These are phyloP conservation scores for Dactylonectria macrodidyma DNA, from an alignment of 2,329 filamentous ascomycete species.

Conservation along the genomic window DNA sequence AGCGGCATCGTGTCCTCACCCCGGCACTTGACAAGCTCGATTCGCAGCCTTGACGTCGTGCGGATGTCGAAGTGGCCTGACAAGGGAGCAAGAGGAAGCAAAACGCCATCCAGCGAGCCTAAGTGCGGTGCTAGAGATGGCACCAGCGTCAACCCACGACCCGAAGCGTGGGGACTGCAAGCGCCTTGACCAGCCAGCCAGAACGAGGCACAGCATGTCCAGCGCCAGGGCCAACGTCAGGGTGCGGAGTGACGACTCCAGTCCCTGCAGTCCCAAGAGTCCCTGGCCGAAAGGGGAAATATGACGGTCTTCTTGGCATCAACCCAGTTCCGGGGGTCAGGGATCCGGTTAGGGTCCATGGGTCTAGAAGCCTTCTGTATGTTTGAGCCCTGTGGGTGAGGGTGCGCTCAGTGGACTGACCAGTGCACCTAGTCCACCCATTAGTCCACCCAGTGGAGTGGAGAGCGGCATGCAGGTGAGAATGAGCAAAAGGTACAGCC, in stretches of 20 bases:
- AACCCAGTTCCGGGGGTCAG: conserved; percentile 35
- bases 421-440: not conserved
- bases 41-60: conserved; percentile 27
- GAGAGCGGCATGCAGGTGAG: not conserved
- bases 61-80: conserved; percentile 40
- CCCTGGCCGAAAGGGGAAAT: conserved; percentile 33
- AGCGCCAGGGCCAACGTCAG: not conserved
- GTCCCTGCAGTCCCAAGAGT: conserved; percentile 8
- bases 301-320: conserved; percentile 36
- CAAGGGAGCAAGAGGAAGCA: conserved; percentile 34
- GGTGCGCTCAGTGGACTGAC: conserved; percentile 1
- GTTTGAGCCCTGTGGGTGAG: conserved; percentile 30
- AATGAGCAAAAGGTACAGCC: not conserved
- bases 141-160: conserved; percentile 22
- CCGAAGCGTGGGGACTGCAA: conserved; percentile 24
- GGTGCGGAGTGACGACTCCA: conserved; percentile 10
- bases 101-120: conserved; percentile 36
- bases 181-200: conserved; percentile 23
- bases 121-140: conserved; percentile 26
- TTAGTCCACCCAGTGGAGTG: conserved; percentile 1
- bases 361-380: conserved; percentile 34
- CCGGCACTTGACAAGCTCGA: conserved; percentile 29
- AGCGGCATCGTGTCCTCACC: conserved; percentile 25
- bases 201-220: conserved; percentile 13
- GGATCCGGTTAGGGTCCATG: conserved; percentile 27